Conservation (phyloP, 2,329 filamentous ascomycete genomes). For the Bipolaris oryzae region DNA sequence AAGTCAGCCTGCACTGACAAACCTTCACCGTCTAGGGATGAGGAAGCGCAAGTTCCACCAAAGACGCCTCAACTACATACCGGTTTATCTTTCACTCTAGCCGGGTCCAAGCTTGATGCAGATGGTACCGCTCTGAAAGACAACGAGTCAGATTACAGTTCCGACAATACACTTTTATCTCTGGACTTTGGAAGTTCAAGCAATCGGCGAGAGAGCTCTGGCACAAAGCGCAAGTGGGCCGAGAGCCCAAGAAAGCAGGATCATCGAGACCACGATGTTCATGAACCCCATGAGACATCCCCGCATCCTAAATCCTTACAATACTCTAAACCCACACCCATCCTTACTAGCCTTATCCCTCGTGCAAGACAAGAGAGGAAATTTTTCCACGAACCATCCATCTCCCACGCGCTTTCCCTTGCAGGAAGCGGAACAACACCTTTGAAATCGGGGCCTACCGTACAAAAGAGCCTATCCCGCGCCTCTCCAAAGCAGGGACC, state of each 20-base stretch:
- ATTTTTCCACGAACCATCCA: conserved; percentile 1
- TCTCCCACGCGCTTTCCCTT: conserved; percentile 1
- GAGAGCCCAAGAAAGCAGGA: conserved; percentile 20
- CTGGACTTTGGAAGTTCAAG: conserved; percentile 24
- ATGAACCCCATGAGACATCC: not conserved
- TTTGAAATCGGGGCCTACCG: not conserved
- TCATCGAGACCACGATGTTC: not conserved
- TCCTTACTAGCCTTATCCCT: not conserved
- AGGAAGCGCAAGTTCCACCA: not conserved
- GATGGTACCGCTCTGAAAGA: not conserved
- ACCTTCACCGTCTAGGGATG: not conserved
- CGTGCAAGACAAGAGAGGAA: not conserved
- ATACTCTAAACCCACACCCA: not conserved
- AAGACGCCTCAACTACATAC: conserved; percentile 23
- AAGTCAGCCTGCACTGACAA: not conserved
- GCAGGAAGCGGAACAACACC: not conserved
- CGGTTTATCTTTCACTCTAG: conserved; percentile 27
- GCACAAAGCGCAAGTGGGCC: conserved; percentile 36
- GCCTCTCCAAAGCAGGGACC: no score
- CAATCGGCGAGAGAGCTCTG: conserved; percentile 9
- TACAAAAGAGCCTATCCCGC: not conserved
- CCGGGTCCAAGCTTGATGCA: conserved; percentile 29
- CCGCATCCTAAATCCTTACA: not conserved
- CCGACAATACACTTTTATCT: conserved; percentile 24
- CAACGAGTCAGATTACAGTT: conserved; percentile 8